Conservation (phyloP, 805 yeast species). For the Komagataella ulmi region DNA sequence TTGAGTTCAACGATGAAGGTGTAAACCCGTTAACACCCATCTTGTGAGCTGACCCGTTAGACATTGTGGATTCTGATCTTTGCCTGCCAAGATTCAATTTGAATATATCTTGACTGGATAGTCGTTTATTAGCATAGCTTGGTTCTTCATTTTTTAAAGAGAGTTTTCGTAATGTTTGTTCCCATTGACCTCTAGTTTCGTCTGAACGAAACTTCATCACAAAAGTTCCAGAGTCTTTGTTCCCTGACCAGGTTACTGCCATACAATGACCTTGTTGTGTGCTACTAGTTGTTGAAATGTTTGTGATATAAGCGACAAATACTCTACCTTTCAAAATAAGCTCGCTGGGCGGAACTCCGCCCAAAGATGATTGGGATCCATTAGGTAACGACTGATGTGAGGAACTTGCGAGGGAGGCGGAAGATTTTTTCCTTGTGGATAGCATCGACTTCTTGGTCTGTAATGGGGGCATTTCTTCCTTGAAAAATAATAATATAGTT, state of each 20-base stretch:
- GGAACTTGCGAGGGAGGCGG: constrained; percentile 25
- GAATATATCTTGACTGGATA: neutral
- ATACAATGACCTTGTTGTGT: constrained; percentile 35
- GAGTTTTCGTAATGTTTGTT: constrained; percentile 39
- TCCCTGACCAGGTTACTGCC: constrained; percentile 72
- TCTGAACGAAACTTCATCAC: constrained; percentile 73
- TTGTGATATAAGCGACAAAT: constrained; percentile 53
- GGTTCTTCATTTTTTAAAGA: constrained; percentile 8
- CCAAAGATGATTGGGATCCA: constrained; percentile 2
- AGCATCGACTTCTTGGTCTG: constrained; percentile 34
- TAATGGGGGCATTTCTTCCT: constrained; percentile 29
- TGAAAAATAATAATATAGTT: constrained; percentile 44
- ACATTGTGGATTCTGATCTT: neutral
- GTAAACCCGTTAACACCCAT: neutral
- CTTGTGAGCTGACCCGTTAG: neutral
- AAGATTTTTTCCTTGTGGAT: constrained; percentile 35
- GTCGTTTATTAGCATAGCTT: neutral
- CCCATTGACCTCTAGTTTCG: constrained; percentile 80
- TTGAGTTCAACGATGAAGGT: neutral
- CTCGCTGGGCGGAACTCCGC: neutral
- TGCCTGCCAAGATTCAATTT: neutral
- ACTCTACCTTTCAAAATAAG: constrained; percentile 58
- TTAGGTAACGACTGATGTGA: constrained; percentile 1
- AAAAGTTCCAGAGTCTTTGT: constrained; percentile 77
- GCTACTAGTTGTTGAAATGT: constrained; percentile 23